These are phyloP conservation scores for Gloeopeniophorella convolvens DNA, from an alignment of 768 basidiomycete species.

Conservation along the genomic window DNA sequence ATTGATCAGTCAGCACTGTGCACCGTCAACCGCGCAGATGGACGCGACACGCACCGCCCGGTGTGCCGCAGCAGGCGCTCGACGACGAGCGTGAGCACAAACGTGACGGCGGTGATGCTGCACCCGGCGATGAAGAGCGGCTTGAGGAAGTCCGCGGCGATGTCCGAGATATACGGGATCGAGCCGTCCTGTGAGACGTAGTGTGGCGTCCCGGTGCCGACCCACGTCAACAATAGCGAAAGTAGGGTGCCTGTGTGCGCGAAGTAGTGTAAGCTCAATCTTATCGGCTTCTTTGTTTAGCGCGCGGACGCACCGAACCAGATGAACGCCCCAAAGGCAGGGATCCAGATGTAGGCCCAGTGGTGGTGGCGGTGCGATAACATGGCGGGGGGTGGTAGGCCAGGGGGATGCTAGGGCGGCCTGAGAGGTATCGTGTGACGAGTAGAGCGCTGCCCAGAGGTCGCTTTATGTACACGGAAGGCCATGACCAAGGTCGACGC, in stretches of 20 bases:
- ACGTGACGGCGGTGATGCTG: slow-evolving; percentile 52
- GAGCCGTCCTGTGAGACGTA: slow-evolving; percentile 49
- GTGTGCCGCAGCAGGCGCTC: slow-evolving; percentile 63
- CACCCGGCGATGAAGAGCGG: slow-evolving; percentile 69
- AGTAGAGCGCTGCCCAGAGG: too few relatives aligned
- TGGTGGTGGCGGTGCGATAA: slow-evolving; percentile 34
- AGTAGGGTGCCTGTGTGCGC: slow-evolving; percentile 47
- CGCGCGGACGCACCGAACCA: slow-evolving; percentile 53
- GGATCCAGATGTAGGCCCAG: slow-evolving; percentile 62
- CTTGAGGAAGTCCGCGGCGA: slow-evolving; percentile 68
- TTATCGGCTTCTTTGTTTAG: too few relatives aligned
- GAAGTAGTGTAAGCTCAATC: too few relatives aligned
- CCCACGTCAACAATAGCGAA: slow-evolving; percentile 68
- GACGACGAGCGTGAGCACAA: slow-evolving; percentile 51
- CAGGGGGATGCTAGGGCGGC: too few relatives aligned
- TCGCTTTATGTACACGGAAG: too few relatives aligned
- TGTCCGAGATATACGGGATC: slow-evolving; percentile 72
- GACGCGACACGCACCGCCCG: slow-evolving; percentile 39
- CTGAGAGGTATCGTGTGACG: too few relatives aligned
- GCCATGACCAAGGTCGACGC: too few relatives aligned
- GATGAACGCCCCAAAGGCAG: slow-evolving; percentile 49
- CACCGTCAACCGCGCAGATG: neutral
- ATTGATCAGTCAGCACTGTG: neutral
- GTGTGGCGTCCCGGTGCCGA: slow-evolving; percentile 53
- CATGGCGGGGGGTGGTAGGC: too few relatives aligned